phyloP scores from a whole-genome alignment of 169 alveolate species.

The Plasmodium blacklocki region DNA sequence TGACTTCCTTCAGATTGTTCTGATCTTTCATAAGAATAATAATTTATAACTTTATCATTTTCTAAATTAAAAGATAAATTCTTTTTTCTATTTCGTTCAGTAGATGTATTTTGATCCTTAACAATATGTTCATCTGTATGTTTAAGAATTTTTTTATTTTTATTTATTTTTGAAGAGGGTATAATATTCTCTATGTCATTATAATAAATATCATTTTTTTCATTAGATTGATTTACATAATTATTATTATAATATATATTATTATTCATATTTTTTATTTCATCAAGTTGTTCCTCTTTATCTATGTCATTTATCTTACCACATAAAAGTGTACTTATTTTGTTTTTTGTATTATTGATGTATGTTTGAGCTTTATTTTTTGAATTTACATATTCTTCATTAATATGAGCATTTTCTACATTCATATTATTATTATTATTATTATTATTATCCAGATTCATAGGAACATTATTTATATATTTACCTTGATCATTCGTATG shows the following conservation, averaged over 20 bases:
- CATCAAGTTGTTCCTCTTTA: no score
- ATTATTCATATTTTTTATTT: background rate
- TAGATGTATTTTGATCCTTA: no score
- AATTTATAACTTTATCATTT: conserved; percentile 32
- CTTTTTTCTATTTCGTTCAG: conserved; percentile 23
- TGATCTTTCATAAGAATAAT: background rate
- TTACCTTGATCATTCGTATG: no score
- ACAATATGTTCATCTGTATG: conserved; percentile 1
- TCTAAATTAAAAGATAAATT: conserved; percentile 30
- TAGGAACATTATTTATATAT: no score
- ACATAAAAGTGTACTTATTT: no score
- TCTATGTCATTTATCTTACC: no score
- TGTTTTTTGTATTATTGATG: no score
- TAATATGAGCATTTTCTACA: no score
- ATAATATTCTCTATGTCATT: background rate
- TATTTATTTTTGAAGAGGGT: background rate
- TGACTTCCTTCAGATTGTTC: conserved; percentile 23
- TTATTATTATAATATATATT: background rate
- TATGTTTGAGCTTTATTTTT: no score
- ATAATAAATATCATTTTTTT: background rate
- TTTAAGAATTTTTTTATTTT: conserved; percentile 29
- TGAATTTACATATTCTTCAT: no score
- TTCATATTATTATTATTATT: no score
- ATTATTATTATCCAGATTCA: no score
- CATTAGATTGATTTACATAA: background rate